Conservation (phyloP, 169 alveolate genomes). For the Eimeria sp. region DNA sequence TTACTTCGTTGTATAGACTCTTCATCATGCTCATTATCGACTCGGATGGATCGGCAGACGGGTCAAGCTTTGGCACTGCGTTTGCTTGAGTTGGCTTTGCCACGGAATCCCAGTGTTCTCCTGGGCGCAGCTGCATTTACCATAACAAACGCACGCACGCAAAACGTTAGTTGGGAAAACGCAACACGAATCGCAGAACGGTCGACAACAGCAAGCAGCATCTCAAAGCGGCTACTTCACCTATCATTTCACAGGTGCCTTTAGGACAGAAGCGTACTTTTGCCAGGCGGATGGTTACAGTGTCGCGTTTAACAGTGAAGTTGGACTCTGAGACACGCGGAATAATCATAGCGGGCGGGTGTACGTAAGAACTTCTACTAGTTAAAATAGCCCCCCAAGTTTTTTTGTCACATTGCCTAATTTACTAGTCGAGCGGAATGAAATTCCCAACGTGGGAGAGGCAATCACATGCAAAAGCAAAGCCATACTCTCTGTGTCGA, state of each 20-base stretch:
- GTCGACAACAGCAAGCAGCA: not conserved
- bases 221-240: not conserved
- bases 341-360: not conserved
- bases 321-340: constrained; percentile 51
- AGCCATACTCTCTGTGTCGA: constrained; percentile 56
- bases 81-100: constrained; percentile 26
- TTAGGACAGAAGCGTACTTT: not conserved
- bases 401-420: not conserved
- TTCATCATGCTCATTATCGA: constrained; percentile 75
- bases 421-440: not conserved
- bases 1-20: constrained; percentile 47
- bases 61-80: constrained; percentile 47
- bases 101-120: constrained; percentile 68
- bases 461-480: not conserved
- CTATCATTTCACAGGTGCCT: not conserved
- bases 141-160: not conserved
- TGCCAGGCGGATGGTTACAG: constrained; percentile 65
- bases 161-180: not conserved
- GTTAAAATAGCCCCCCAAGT: not conserved
- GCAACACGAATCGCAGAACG: not conserved
- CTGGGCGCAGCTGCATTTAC: constrained; percentile 54
- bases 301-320: constrained; percentile 63
- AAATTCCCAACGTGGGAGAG: not conserved
- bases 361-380: not conserved
- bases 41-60: constrained; percentile 62